Conservation (phyloP, 306 rosid species). For the Pyrus communis region DNA sequence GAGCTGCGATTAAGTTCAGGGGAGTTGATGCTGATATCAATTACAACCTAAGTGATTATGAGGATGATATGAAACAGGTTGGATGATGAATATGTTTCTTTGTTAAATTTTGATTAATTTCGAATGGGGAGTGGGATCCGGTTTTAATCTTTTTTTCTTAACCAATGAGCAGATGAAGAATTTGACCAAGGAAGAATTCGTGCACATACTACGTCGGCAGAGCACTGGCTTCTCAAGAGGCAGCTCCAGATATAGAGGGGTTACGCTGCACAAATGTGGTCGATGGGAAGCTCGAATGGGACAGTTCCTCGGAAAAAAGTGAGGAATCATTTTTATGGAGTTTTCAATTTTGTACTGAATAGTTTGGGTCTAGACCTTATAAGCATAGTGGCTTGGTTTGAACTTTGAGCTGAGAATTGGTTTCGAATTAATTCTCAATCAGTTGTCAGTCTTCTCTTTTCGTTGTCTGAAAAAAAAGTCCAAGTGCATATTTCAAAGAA, state of each 20-base stretch:
- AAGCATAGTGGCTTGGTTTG: slow-evolving; percentile 23
- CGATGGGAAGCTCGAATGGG: slow-evolving; percentile 99
- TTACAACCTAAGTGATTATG: slow-evolving; percentile 83
- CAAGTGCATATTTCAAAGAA: slow-evolving; percentile 66
- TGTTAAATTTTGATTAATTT: not conserved
- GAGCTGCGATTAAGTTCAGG: slow-evolving; percentile 96
- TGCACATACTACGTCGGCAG: slow-evolving; percentile 94
- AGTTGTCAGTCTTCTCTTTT: slow-evolving; percentile 26
- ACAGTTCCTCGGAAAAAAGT: slow-evolving; percentile 98
- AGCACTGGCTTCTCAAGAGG: slow-evolving; percentile 98
- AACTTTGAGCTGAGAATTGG: slow-evolving; percentile 20
- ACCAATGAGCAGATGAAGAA: slow-evolving; percentile 58
- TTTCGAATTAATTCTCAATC: slow-evolving; percentile 35
- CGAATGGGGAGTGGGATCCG: not conserved
- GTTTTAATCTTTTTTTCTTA: not conserved
- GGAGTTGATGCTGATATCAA: slow-evolving; percentile 98
- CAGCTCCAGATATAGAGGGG: slow-evolving; percentile 93
- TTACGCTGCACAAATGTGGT: slow-evolving; percentile 97
- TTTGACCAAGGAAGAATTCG: slow-evolving; percentile 84
- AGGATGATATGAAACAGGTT: slow-evolving; percentile 92
- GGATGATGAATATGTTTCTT: slow-evolving; percentile 1
- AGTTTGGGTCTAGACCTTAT: slow-evolving; percentile 17
- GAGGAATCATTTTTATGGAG: slow-evolving; percentile 45
- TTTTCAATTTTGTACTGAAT: slow-evolving; percentile 3
- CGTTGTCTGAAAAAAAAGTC: slow-evolving; percentile 48